These are phyloP conservation scores for Paralagenidium karlingii DNA, from an alignment of 352 stramenopile species.

Conservation along the genomic window DNA sequence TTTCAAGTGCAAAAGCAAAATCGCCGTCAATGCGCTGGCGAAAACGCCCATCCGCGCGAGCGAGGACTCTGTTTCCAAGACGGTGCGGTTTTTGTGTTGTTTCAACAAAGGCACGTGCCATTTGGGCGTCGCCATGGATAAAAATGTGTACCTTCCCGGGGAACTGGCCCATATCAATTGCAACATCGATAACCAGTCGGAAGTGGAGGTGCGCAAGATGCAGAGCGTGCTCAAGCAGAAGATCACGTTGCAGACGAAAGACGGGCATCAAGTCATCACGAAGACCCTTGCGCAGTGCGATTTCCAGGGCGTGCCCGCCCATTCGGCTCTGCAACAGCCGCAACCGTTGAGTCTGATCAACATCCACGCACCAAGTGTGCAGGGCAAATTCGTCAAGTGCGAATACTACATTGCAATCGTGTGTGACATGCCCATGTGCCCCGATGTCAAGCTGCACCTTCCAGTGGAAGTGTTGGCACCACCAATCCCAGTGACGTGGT, in stretches of 20 bases:
- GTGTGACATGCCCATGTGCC: slow-evolving; percentile 26
- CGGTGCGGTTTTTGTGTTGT: slow-evolving; percentile 21
- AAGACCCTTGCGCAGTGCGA: slow-evolving; percentile 6
- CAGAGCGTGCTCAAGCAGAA: slow-evolving; percentile 15
- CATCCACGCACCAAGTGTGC: slow-evolving; percentile 19
- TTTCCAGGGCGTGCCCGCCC: slow-evolving; percentile 9
- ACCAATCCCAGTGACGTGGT: too few relatives aligned
- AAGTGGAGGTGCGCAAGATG: slow-evolving; percentile 16
- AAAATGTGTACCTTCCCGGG: slow-evolving; percentile 17
- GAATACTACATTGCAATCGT: slow-evolving; percentile 18
- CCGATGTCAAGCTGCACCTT: slow-evolving; percentile 17
- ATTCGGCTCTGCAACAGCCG: slow-evolving; percentile 5
- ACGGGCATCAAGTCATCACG: slow-evolving; percentile 2
- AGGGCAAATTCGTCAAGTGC: slow-evolving; percentile 13
- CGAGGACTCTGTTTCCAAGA: slow-evolving; percentile 13
- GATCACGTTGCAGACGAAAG: slow-evolving; percentile 7
- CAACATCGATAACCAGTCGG: slow-evolving; percentile 19
- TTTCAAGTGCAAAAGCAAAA: slow-evolving; percentile 11
- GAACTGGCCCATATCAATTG: slow-evolving; percentile 18
- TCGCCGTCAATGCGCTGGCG: slow-evolving; percentile 19
- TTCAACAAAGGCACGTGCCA: slow-evolving; percentile 20
- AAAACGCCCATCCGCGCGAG: slow-evolving; percentile 9
- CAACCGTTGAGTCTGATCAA: slow-evolving; percentile 12
- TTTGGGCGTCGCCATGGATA: slow-evolving; percentile 18
- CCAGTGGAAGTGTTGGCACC: too few relatives aligned